Evolutionary conservation across 2,329 filamentous ascomycete species (phyloP), one percentile per base, ranked within the genome.

Genomic region (Penicillium sp.): DNA sequence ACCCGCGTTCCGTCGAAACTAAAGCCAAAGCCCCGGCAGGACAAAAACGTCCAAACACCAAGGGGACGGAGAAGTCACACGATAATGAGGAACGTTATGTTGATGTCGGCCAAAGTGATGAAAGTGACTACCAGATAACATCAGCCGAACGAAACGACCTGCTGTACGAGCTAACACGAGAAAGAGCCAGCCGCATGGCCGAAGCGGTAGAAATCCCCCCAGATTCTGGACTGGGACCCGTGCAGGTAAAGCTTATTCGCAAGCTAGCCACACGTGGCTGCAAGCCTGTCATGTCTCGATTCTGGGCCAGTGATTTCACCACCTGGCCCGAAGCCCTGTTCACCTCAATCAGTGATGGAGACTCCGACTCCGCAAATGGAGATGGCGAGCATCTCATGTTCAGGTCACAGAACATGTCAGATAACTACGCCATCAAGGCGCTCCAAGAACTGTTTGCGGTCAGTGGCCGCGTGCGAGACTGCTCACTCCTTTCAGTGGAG

Each of bases 291-390:
- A 65, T 86, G 12, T 81, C 82, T 1, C 66, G 69, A 12, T 72
- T 72, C 56, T 85, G 82, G 82, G 71, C 74, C 43, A 67, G 77
- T 48, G 82, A 85, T 59, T 84, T 85, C 58, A 69, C 71, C 8
- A 82, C 79, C 15, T 65, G 86, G 14, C 83, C 83, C 2, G 73
- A 78, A 8, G 73, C 75, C 8, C 67, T 86, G 1, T 86, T 85
- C 68, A 76, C 77, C 8, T 31, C 59, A 9, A 51, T 46, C 1
- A 60, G 41, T 9, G 42, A 49, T 14, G 37, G 51, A 6, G 26
- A 47, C 11, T 12, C 9, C 6, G 8, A 42, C n/a, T 18, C n/a
- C 3, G 33, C 15, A 37, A 11, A 18, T 37, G n/a, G 2, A 33
- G 41, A 68, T 2, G 68, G 72, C 11, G 60, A 73, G 18, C 44